Evolutionary conservation across 129 eudicot genomes (phyloP).

Genomic region (Chrysanthemum seticuspe): DNA sequence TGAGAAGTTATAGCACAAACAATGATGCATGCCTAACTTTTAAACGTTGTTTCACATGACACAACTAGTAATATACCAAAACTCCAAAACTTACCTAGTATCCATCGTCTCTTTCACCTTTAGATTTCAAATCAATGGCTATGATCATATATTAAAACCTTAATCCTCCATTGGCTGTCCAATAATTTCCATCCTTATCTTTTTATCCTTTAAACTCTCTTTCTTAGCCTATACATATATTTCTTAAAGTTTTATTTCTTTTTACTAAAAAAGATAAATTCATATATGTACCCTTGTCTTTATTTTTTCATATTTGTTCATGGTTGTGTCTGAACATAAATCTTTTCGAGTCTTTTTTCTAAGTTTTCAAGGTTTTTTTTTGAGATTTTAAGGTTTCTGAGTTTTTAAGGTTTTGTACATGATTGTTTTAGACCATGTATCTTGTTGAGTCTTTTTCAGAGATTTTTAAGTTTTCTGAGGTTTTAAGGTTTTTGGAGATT

Average conservation of each 20-base stretch:
- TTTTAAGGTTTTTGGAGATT: constrained; percentile 45
- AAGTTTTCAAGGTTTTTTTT: not conserved
- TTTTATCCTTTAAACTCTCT: constrained; percentile 17
- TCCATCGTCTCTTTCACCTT: constrained; percentile 27
- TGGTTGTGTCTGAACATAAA: constrained; percentile 32
- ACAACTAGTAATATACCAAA: constrained; percentile 11
- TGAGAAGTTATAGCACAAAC: constrained; percentile 16
- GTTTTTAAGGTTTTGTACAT: constrained; percentile 16
- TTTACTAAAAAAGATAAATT: constrained; percentile 1
- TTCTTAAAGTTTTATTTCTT: not conserved
- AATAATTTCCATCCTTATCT: constrained; percentile 27
- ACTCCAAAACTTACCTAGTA: constrained; percentile 24
- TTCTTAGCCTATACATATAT: not conserved
- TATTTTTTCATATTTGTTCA: constrained; percentile 16
- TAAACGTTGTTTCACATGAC: constrained; percentile 7
- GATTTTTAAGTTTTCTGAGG: constrained; percentile 27
- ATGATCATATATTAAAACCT: constrained; percentile 16
- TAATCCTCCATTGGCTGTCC: constrained; percentile 29
- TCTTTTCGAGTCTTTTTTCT: constrained; percentile 44
- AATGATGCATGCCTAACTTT: constrained; percentile 29
- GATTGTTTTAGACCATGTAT: constrained; percentile 17
- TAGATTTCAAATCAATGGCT: constrained; percentile 22
- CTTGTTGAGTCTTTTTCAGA: constrained; percentile 30
- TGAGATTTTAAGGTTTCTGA: constrained; percentile 47
- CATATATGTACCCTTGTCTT: constrained; percentile 10